Conservation (phyloP, 129 eudicot genomes). For the Flaveria brownii region DNA sequence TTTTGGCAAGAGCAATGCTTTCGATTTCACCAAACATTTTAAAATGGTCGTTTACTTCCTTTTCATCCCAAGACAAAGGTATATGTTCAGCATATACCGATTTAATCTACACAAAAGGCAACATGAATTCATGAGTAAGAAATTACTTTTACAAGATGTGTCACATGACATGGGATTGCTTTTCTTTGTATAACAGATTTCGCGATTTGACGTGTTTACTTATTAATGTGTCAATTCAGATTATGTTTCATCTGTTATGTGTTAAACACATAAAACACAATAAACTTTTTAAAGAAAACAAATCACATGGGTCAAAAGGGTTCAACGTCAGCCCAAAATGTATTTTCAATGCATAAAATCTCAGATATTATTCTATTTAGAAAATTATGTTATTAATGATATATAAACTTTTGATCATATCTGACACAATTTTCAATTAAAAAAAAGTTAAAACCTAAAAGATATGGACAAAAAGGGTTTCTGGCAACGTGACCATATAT, state of each 20-base stretch:
- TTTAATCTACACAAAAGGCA: constrained; percentile 48
- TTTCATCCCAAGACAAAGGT: constrained; percentile 73
- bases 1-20: constrained; percentile 65
- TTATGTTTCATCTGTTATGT: neutral
- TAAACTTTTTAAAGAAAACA: neutral
- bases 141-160: constrained; percentile 9
- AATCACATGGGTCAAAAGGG: neutral
- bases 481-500: neutral
- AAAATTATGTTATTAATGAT: neutral
- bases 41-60: constrained; percentile 53
- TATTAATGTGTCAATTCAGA: neutral
- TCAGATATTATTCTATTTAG: neutral
- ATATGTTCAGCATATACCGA: constrained; percentile 63
- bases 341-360: neutral
- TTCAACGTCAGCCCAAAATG: neutral
- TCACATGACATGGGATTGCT: neutral
- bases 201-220: neutral
- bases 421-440: neutral
- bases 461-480: neutral
- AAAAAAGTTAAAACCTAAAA: neutral
- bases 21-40: constrained; percentile 71
- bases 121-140: constrained; percentile 3
- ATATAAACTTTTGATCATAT: neutral
- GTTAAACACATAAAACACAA: neutral
- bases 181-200: constrained; percentile 4